Percentiles rank a stretch among this genome's conserved stretches.
Conservation (phyloP, 2,329 filamentous ascomycete species). For the Alternaria burnsii region DNA sequence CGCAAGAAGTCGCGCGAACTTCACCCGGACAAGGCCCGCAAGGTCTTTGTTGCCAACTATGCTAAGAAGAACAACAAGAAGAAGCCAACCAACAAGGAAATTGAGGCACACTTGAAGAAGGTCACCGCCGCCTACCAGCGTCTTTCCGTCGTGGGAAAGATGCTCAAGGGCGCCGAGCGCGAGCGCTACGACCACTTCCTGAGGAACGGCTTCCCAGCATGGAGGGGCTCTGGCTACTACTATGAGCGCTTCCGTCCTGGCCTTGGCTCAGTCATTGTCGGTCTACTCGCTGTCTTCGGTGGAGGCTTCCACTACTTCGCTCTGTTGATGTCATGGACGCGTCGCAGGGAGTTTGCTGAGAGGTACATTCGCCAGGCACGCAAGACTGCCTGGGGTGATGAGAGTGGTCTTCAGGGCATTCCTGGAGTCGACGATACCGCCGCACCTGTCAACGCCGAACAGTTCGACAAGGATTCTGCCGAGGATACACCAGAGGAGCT, state of each 20-base stretch:
- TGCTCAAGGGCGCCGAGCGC: slow-evolving; percentile 81
- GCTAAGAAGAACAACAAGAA: slow-evolving; percentile 61
- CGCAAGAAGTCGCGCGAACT: slow-evolving; percentile 83
- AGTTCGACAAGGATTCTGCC: slow-evolving; percentile 38
- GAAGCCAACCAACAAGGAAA: slow-evolving; percentile 74
- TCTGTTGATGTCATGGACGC: slow-evolving; percentile 85
- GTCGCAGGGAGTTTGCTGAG: slow-evolving; percentile 89
- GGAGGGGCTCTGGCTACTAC: slow-evolving; percentile 99
- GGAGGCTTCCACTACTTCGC: slow-evolving; percentile 88
- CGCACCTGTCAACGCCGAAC: slow-evolving; percentile 41
- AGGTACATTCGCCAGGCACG: slow-evolving; percentile 91
- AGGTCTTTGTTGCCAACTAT: slow-evolving; percentile 77
- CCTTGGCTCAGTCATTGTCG: slow-evolving; percentile 81
- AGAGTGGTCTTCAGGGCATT: slow-evolving; percentile 70
- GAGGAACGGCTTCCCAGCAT: slow-evolving; percentile 89
- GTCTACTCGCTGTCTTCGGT: slow-evolving; percentile 82
- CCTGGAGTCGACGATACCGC: slow-evolving; percentile 63
- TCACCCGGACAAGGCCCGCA: slow-evolving; percentile 95
- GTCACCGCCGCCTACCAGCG: slow-evolving; percentile 85
- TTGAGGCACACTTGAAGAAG: slow-evolving; percentile 79
- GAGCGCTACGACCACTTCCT: slow-evolving; percentile 96
- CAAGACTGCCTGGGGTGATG: slow-evolving; percentile 88
- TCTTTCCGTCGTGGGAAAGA: slow-evolving; percentile 82
- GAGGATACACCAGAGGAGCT: slow-evolving; percentile 56
- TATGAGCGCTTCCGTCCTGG: slow-evolving; percentile 94